Base-by-base conservation (phyloP, 1,139 yeast species). In the Pichia sp. region DNA sequence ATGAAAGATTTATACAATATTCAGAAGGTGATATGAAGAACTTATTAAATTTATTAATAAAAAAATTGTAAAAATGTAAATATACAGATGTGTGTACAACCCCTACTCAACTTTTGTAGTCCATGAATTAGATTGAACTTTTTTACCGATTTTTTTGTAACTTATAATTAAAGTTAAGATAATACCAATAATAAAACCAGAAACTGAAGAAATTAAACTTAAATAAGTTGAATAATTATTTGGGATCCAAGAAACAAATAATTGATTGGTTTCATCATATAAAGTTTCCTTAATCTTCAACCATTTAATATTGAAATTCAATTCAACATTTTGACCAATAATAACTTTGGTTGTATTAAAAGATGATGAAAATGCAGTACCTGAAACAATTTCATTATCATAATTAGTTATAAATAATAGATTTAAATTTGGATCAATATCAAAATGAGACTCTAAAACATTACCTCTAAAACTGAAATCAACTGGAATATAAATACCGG, bases 401-500 rank as follows among this genome's bases (percentile, higher is more conserved):
- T 55, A 47, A 18, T 56, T 51, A 29, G 61, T 47, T 44, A 78
- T 73, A 45, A 84, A 64, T 16, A 84, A 61, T 22, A 84, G 72
- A 62, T 84, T 84, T 66, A 86, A 55, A 30, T 73, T 67, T 14
- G 80, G 72, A 63, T 86, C 93, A 49, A 86, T 70, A 61, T 86
- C 90, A 55, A 86, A 69, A 68, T 86, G 93, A 36, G 85, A 77
- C 51, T 83, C 85, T 58, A 81, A 81, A 45, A 84, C 75, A 53
- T 77, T 79, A 3, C 93, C 95, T 57, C 90, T 76, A 56, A 86
- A 71, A 62, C 80, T 80, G 64, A 86, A 74, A 2, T 83, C 78
- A 52, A 86, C 67, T 2, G 93, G 93, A 11, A 85, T 67, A 45
- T 64, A 72, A 3, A 81, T 80, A 0, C 80, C 81, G 1, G 81